phyloP scores from a whole-genome alignment of 2,329 filamentous ascomycete species.

The Colletotrichum nymphaeae region DNA sequence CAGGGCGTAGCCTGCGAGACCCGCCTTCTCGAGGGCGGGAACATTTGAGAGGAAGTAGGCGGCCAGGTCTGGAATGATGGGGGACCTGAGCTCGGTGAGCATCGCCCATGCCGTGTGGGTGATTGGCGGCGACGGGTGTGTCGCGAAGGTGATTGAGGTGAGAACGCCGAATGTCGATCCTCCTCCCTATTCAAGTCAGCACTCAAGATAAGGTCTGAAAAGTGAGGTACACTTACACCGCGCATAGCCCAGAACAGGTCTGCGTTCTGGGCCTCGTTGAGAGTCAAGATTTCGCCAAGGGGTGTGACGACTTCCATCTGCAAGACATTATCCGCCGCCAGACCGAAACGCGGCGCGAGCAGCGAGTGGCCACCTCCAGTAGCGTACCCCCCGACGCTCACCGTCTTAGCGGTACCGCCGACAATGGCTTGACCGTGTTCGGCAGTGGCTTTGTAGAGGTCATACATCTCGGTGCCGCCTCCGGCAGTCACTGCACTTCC shows the following conservation, averaged over 20 bases:
- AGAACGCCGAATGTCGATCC: slow-evolving; percentile 72
- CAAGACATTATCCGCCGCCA: slow-evolving; percentile 72
- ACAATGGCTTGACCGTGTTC: slow-evolving; percentile 61
- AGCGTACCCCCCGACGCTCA: slow-evolving; percentile 70
- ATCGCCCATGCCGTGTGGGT: slow-evolving; percentile 39
- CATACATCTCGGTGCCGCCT: slow-evolving; percentile 63
- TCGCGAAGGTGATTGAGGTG: slow-evolving; percentile 66
- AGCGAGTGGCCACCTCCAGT: slow-evolving; percentile 71
- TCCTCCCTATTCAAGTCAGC: slow-evolving; percentile 56
- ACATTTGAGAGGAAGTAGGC: slow-evolving; percentile 58
- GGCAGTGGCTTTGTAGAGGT: slow-evolving; percentile 59
- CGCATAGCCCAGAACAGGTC: slow-evolving; percentile 75
- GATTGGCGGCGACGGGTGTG: slow-evolving; percentile 56
- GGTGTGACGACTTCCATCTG: slow-evolving; percentile 68
- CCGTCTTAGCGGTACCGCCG: slow-evolving; percentile 64
- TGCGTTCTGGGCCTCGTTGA: slow-evolving; percentile 62
- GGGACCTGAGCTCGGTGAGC: slow-evolving; percentile 42
- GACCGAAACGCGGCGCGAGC: slow-evolving; percentile 63
- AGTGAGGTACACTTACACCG: slow-evolving; percentile 52
- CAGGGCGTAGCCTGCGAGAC: slow-evolving; percentile 61
- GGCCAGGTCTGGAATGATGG: slow-evolving; percentile 58
- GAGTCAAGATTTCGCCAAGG: slow-evolving; percentile 58
- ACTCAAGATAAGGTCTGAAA: not conserved
- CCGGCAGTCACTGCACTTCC: slow-evolving; percentile 63
- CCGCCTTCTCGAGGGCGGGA: slow-evolving; percentile 59